phyloP scores from a whole-genome alignment of 2,329 filamentous ascomycete species.

The Aspergillus arachidicola region DNA sequence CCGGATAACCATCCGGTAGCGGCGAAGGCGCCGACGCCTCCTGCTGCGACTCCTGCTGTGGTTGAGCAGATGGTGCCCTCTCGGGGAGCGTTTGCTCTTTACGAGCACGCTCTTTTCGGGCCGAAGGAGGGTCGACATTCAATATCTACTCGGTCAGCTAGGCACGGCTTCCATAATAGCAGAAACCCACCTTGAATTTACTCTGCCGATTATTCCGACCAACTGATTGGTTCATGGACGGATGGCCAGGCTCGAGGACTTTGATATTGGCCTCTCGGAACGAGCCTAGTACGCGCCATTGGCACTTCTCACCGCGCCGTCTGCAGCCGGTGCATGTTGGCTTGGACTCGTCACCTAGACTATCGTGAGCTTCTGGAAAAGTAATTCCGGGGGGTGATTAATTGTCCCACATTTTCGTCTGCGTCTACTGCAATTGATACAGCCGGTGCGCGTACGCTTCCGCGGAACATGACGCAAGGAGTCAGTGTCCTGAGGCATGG shows the following conservation, averaged over 20 bases:
- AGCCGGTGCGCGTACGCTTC: slow-evolving; percentile 35
- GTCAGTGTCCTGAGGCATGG: slow-evolving; percentile 6
- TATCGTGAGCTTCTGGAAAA: slow-evolving; percentile 1
- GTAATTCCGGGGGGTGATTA: neutral
- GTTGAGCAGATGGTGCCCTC: neutral
- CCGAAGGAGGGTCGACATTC: slow-evolving; percentile 23
- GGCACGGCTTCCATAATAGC: neutral
- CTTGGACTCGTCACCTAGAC: slow-evolving; percentile 32
- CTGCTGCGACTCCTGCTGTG: neutral
- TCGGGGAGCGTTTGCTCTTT: neutral
- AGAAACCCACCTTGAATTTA: slow-evolving; percentile 25
- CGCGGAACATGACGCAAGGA: slow-evolving; percentile 12
- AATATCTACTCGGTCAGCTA: slow-evolving; percentile 20
- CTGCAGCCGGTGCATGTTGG: slow-evolving; percentile 35
- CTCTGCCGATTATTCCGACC: slow-evolving; percentile 22
- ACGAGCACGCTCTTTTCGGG: slow-evolving; percentile 3
- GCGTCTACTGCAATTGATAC: slow-evolving; percentile 35
- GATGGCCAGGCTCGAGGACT: slow-evolving; percentile 30
- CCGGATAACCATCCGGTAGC: neutral
- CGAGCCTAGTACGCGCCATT: slow-evolving; percentile 34
- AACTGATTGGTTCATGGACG: slow-evolving; percentile 32
- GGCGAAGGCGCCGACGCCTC: neutral
- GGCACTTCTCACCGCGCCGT: slow-evolving; percentile 31
- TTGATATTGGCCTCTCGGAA: slow-evolving; percentile 37
- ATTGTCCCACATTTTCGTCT: slow-evolving; percentile 33